Evolutionary conservation across 495 filamentous ascomycete species (phyloP), one percentile per base, ranked within the genome.

Genomic region (Aspergillus sclerotiicarbonarius): DNA sequence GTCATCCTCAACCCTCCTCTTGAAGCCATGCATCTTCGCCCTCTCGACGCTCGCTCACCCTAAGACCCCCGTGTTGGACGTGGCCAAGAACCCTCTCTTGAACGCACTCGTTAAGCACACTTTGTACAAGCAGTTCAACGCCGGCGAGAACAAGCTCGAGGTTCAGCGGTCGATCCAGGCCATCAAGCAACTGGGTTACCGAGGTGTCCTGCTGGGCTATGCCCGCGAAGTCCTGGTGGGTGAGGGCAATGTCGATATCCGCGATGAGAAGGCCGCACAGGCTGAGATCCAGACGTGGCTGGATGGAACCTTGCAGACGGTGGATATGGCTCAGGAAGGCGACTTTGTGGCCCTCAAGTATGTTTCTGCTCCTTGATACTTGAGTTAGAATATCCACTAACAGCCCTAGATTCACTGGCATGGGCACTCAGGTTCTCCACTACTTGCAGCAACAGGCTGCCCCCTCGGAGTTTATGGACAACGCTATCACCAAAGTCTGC

Each of bases 311-410:
- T 61, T 92, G 53, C 82, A 87, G 60, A 94, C 91, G 0, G 86
- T 97, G 6, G 75, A 82, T 15, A 85, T 95, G 74, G 82, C 88
- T 0, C 77, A 80, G 37, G 77, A 82, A 7, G 90, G 89, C 6
- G 92, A 96, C 65, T 96, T 92, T 66, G 86, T 96, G 31, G 92
- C 90, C 2, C 71, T 96, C 54, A 98, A 98, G 80, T 87, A 76
- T 66, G 80, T 67, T 54, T 53, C 45, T 21, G 25, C 35, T 19
- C 2, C 19, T 8, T 7, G n/a, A 51, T 20, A 19, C n/a, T 7
- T 37, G 13, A 30, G 10, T 39, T 16, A 1, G 31, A 20, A 54
- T 25, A 25, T 25, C 2, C 25, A 61, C 57, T 53, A 53, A 58
- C 29, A 10, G n/a, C 21, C 20, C 30, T 56, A 84, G 80, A 61